These are phyloP conservation scores for Jatropha curcas DNA, from an alignment of 345 rosid genomes.

Conservation along the genomic window DNA sequence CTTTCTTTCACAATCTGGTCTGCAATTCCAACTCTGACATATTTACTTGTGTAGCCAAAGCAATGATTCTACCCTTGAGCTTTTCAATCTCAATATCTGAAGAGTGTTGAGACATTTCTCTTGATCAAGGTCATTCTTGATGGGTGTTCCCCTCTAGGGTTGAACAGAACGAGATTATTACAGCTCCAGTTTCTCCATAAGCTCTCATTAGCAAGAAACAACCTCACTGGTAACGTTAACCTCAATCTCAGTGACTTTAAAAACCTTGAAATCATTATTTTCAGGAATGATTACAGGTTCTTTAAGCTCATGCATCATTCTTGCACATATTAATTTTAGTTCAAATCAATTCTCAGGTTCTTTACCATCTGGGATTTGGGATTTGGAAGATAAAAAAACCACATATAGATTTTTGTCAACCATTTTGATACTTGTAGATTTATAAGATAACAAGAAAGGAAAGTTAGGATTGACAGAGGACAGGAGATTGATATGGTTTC, in stretches of 20 bases:
- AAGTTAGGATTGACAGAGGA: background rate
- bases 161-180: slow-evolving; percentile 45
- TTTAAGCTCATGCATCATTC: no score
- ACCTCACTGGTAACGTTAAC: no score
- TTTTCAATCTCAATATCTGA: slow-evolving; percentile 56
- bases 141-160: no score
- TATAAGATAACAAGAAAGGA: background rate
- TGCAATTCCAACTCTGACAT: slow-evolving; percentile 84
- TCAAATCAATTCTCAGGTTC: no score
- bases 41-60: slow-evolving; percentile 66
- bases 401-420: slow-evolving; percentile 4
- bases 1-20: slow-evolving; percentile 86
- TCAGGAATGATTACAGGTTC: no score
- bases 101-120: slow-evolving; percentile 40
- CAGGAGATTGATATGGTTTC: no score
- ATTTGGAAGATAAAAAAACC: slow-evolving; percentile 20
- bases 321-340: no score
- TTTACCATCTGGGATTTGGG: slow-evolving; percentile 45
- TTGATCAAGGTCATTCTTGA: no score
- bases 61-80: slow-evolving; percentile 61
- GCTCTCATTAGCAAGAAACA: no score
- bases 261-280: no score
- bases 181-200: slow-evolving; percentile 56
- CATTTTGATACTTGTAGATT: background rate
- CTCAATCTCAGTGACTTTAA: no score